Conservation (phyloP, 805 yeast species). For the Metschnikowia peoriensis region DNA sequence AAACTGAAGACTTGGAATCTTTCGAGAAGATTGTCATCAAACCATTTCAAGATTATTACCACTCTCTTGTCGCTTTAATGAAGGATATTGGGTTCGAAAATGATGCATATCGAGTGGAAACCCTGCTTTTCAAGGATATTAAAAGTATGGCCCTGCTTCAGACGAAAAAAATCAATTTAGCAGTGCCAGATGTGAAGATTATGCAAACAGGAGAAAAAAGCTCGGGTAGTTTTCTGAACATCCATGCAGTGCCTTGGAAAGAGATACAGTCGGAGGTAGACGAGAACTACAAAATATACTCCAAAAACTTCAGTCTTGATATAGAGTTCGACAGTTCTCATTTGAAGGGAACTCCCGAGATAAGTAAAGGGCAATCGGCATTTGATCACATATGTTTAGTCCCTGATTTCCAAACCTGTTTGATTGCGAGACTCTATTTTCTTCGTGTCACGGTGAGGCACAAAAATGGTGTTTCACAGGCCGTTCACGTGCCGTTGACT, state of each 20-base stretch:
- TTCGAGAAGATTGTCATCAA: conserved; percentile 35
- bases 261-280: conserved; percentile 9
- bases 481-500: conserved; percentile 35
- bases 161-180: conserved; percentile 34
- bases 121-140: conserved; percentile 35
- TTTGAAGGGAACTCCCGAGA: conserved; percentile 25
- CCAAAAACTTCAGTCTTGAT: conserved; percentile 29
- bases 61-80: conserved; percentile 28
- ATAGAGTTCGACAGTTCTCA: conserved; percentile 30
- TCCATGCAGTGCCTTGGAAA: conserved; percentile 32
- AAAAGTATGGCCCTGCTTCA: conserved; percentile 33
- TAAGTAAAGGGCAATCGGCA: conserved; percentile 9
- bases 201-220: conserved; percentile 13
- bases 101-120: conserved; percentile 33
- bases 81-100: conserved; percentile 31
- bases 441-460: conserved; percentile 31
- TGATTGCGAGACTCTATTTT: conserved; percentile 36
- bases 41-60: conserved; percentile 29
- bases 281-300: conserved; percentile 20
- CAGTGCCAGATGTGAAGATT: conserved; percentile 21
- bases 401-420: conserved; percentile 40
- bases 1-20: conserved; percentile 20
- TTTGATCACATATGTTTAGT: conserved; percentile 36
- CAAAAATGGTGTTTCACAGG: conserved; percentile 27
- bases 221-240: conserved; percentile 22